Conservation (phyloP, 192 early-diverging fungal species). For the Entomortierella parvispora region DNA sequence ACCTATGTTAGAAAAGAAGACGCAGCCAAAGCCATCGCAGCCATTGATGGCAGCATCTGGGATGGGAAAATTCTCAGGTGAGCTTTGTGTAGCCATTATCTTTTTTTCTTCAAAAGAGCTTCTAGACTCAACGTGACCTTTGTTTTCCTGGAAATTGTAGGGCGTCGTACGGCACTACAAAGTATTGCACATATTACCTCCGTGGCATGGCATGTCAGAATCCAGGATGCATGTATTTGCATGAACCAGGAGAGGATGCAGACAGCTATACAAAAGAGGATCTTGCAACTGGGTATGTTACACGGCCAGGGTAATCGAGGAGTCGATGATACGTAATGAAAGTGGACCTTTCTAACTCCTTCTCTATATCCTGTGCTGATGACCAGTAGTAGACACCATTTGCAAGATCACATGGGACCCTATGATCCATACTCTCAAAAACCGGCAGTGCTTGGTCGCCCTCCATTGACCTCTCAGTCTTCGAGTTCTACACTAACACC, state of each 20-base stretch:
- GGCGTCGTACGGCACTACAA: constrained; percentile 98
- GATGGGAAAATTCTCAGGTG: constrained; percentile 90
- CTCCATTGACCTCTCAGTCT: constrained; percentile 20
- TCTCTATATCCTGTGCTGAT: not conserved
- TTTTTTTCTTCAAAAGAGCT: not conserved
- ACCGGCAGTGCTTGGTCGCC: constrained; percentile 14
- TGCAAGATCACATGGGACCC: constrained; percentile 37
- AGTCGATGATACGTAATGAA: too few species aligned
- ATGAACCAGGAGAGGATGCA: constrained; percentile 93
- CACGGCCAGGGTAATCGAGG: too few species aligned
- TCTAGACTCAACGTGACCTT: not conserved
- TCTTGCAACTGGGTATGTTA: constrained; percentile 74
- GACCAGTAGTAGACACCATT: constrained; percentile 43
- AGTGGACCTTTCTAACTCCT: not conserved
- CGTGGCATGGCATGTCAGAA: constrained; percentile 93
- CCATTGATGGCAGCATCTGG: constrained; percentile 89
- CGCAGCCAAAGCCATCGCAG: constrained; percentile 90
- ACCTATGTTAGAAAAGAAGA: constrained; percentile 94
- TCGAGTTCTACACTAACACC: constrained; percentile 31
- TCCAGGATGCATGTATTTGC: constrained; percentile 94
- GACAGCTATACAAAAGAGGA: constrained; percentile 94
- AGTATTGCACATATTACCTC: constrained; percentile 97
- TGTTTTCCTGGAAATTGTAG: constrained; percentile 46
- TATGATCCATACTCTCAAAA: constrained; percentile 41
- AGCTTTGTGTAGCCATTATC: constrained; percentile 3